These are phyloP conservation scores for Vinca major DNA, from an alignment of 305 asterid species.

Conservation along the genomic window DNA sequence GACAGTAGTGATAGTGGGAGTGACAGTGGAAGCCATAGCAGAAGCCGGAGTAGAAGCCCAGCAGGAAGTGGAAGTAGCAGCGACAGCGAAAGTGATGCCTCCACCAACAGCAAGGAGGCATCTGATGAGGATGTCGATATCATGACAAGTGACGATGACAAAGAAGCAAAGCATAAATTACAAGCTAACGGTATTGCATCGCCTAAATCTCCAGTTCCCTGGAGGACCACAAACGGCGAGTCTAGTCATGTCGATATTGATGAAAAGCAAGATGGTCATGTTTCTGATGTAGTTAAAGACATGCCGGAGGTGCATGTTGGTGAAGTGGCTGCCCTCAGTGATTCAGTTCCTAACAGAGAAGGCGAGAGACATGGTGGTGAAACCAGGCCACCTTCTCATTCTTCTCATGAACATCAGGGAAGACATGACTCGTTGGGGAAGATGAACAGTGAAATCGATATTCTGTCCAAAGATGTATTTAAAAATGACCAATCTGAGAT, in stretches of 20 bases:
- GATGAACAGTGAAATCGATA: constrained; percentile 23
- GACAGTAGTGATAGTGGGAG: constrained; percentile 38
- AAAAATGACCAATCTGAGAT: constrained; percentile 36
- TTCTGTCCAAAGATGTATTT: constrained; percentile 30
- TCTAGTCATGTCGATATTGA: constrained; percentile 37
- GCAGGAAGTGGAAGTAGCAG: constrained; percentile 76
- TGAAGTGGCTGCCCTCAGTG: constrained; percentile 28
- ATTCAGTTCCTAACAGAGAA: constrained; percentile 37
- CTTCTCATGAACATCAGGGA: constrained; percentile 33
- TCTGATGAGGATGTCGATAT: constrained; percentile 96
- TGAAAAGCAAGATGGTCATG: constrained; percentile 40
- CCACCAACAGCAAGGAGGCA: constrained; percentile 86
- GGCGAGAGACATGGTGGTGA: constrained; percentile 39
- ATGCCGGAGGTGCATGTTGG: constrained; percentile 35
- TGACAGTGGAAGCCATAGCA: constrained; percentile 60
- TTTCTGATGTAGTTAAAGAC: constrained; percentile 48
- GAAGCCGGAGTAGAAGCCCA: constrained; percentile 32
- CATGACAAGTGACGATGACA: constrained; percentile 64
- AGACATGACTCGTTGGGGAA: constrained; percentile 5
- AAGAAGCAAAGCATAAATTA: constrained; percentile 39
- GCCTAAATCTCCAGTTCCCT: constrained; percentile 35
- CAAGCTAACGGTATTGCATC: constrained; percentile 38
- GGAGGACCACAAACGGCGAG: constrained; percentile 40
- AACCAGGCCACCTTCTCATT: constrained; percentile 22
- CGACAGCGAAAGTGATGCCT: constrained; percentile 79